These are phyloP conservation scores for Trichaptum fuscoviolaceum DNA, from an alignment of 768 basidiomycete species.

Conservation along the genomic window DNA sequence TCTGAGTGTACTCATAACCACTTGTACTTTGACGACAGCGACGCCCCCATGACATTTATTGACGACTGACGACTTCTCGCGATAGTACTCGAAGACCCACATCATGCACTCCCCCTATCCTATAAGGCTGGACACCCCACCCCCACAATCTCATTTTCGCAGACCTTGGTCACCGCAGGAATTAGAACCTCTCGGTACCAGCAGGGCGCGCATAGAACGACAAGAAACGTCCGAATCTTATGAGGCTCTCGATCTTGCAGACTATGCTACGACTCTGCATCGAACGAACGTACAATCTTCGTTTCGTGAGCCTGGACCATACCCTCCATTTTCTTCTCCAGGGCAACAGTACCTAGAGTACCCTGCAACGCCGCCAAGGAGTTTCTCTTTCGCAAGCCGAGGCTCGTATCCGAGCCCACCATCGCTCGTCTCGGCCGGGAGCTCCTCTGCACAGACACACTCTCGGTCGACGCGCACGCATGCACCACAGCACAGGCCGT, in stretches of 20 bases:
- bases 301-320: conserved; percentile 23
- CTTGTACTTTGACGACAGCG: not conserved
- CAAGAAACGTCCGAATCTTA: conserved; percentile 61
- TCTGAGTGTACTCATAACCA: not conserved
- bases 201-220: conserved; percentile 14
- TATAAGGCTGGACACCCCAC: conserved; percentile 40
- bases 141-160: conserved; percentile 48
- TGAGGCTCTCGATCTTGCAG: conserved; percentile 68
- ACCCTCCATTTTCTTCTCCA: conserved; percentile 21
- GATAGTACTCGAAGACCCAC: not conserved
- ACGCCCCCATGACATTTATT: not conserved
- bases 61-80: conserved; percentile 1
- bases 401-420: conserved; percentile 25
- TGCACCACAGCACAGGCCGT: conserved; percentile 4
- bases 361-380: conserved; percentile 20
- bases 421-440: conserved; percentile 39
- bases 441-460: conserved; percentile 22
- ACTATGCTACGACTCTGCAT: conserved; percentile 53
- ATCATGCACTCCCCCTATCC: conserved; percentile 32
- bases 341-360: conserved; percentile 15
- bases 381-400: conserved; percentile 19
- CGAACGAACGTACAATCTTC: conserved; percentile 17
- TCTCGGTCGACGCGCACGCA: conserved; percentile 2
- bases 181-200: conserved; percentile 37
- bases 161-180: conserved; percentile 66